Evolutionary conservation across 331 rosid species (phyloP).

Genomic region (Arachis monticola): DNA sequence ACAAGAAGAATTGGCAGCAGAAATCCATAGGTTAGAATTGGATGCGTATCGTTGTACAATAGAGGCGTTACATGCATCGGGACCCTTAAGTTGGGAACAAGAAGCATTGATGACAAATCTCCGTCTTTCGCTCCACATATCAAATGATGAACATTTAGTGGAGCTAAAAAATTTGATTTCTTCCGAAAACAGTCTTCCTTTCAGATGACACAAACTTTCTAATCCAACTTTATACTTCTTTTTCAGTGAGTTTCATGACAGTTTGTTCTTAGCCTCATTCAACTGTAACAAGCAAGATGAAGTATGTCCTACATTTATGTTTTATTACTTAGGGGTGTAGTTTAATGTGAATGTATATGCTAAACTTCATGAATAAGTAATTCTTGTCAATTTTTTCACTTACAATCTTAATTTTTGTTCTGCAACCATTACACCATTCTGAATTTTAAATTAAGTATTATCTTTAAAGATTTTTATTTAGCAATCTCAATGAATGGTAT

Average conservation of each 20-base stretch:
- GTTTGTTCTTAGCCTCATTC: constrained; percentile 49
- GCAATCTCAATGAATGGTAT: constrained; percentile 25
- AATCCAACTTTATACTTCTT: constrained; percentile 41
- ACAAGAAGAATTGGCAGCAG: constrained; percentile 64
- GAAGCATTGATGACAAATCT: constrained; percentile 95
- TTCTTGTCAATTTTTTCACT: constrained; percentile 38
- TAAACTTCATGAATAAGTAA: constrained; percentile 49
- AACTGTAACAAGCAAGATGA: constrained; percentile 71
- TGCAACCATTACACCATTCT: constrained; percentile 27
- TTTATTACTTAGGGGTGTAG: constrained; percentile 53
- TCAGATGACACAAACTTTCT: constrained; percentile 66
- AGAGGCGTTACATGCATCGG: constrained; percentile 92
- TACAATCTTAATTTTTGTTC: constrained; percentile 29
- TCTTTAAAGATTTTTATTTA: constrained; percentile 30
- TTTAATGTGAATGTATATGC: constrained; percentile 49
- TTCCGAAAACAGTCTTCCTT: constrained; percentile 61
- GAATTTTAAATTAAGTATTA: constrained; percentile 35
- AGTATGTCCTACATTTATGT: constrained; percentile 51
- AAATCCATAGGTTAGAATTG: constrained; percentile 93
- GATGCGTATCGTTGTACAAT: constrained; percentile 95
- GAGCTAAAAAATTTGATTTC: constrained; percentile 90
- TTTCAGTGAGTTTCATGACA: constrained; percentile 45
- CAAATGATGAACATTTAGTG: constrained; percentile 91
- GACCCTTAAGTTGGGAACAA: constrained; percentile 98
- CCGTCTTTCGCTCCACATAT: constrained; percentile 90